These are phyloP conservation scores for Aspergillus pseudoviridinutans DNA, from an alignment of 2,329 filamentous ascomycete genomes.

Conservation along the genomic window DNA sequence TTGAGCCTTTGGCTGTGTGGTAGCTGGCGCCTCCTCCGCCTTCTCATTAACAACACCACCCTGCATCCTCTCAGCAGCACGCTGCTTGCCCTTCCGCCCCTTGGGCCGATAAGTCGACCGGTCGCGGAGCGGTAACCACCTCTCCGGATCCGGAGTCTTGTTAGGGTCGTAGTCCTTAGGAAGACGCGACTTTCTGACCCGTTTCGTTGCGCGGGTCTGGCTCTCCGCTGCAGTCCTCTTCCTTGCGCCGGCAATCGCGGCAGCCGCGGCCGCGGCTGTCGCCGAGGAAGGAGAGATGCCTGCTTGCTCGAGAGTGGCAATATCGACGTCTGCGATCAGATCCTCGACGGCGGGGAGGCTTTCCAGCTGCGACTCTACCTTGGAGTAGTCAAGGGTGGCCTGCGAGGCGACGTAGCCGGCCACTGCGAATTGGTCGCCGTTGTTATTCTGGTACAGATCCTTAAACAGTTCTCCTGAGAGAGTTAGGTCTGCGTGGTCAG, in stretches of 20 bases:
- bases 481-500: slow-evolving; percentile 62
- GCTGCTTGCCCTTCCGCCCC: slow-evolving; percentile 87
- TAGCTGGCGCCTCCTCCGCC: slow-evolving; percentile 49
- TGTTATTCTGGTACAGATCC: slow-evolving; percentile 63
- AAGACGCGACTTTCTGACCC: slow-evolving; percentile 44
- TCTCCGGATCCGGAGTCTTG: slow-evolving; percentile 81
- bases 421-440: slow-evolving; percentile 61
- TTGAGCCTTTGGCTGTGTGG: slow-evolving; percentile 27
- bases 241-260: slow-evolving; percentile 31
- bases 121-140: slow-evolving; percentile 89
- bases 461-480: slow-evolving; percentile 76
- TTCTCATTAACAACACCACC: slow-evolving; percentile 77
- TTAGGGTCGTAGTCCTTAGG: slow-evolving; percentile 59
- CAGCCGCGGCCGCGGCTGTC: slow-evolving; percentile 26
- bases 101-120: slow-evolving; percentile 85
- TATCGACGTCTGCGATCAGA: slow-evolving; percentile 41
- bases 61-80: slow-evolving; percentile 73
- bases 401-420: slow-evolving; percentile 85
- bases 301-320: slow-evolving; percentile 42
- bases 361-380: slow-evolving; percentile 34
- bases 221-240: slow-evolving; percentile 38
- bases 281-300: slow-evolving; percentile 38
- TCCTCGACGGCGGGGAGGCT: slow-evolving; percentile 39
- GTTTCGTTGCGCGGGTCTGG: slow-evolving; percentile 35
- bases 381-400: slow-evolving; percentile 49